Evolutionary conservation across 2,329 filamentous ascomycete species (phyloP).

Genomic region (Dothistroma pini): DNA sequence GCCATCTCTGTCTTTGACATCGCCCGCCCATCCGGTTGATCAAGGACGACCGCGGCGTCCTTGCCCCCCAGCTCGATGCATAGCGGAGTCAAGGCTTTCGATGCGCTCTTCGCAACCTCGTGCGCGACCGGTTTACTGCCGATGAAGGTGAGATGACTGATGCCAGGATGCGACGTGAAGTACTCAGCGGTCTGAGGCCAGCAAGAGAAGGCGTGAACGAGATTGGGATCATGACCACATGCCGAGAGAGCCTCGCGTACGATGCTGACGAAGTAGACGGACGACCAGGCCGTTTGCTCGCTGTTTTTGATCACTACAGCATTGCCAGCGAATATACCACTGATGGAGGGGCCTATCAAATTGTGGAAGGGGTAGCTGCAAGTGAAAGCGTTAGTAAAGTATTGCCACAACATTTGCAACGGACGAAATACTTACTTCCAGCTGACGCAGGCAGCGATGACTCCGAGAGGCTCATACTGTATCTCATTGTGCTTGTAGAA

Average conservation of each 20-base stretch:
- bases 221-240: slow-evolving; percentile 75
- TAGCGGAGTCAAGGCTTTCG: slow-evolving; percentile 80
- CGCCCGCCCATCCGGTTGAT: slow-evolving; percentile 57
- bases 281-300: slow-evolving; percentile 93
- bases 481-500: slow-evolving; percentile 92
- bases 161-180: slow-evolving; percentile 77
- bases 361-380: slow-evolving; percentile 69
- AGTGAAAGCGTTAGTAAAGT: slow-evolving; percentile 5
- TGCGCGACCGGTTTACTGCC: slow-evolving; percentile 84
- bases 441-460: slow-evolving; percentile 86
- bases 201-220: slow-evolving; percentile 83
- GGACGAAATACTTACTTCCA: slow-evolving; percentile 70
- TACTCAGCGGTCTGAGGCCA: slow-evolving; percentile 79
- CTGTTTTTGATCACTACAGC: slow-evolving; percentile 90
- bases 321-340: slow-evolving; percentile 85
- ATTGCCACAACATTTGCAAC: not conserved
- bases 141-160: slow-evolving; percentile 93
- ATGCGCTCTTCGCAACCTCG: slow-evolving; percentile 80
- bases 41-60: slow-evolving; percentile 84
- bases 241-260: slow-evolving; percentile 73
- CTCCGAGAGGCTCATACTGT: slow-evolving; percentile 84
- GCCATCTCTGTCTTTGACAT: slow-evolving; percentile 56
- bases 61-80: slow-evolving; percentile 93
- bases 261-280: slow-evolving; percentile 74
- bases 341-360: slow-evolving; percentile 84